phyloP scores from a whole-genome alignment of 345 rosid genomes.

The Raphanus sativus region DNA sequence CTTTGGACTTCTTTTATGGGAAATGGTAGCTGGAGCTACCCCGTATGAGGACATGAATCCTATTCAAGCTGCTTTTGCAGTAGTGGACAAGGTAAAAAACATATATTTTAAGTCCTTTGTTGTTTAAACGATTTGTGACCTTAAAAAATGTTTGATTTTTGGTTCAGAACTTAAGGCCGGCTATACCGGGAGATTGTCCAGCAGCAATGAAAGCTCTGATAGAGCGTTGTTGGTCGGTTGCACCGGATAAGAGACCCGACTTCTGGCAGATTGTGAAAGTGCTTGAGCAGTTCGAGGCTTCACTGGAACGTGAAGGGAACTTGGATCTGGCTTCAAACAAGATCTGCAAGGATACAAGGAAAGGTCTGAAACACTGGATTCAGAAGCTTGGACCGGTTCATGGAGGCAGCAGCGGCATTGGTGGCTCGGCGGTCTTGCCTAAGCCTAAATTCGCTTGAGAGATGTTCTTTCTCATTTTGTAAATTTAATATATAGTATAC shows the following conservation, averaged over 20 bases:
- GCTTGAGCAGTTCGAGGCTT: conserved; percentile 70
- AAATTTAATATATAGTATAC: conserved; percentile 29
- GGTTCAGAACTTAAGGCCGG: conserved; percentile 77
- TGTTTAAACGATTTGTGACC: too few species aligned
- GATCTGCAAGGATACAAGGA: conserved; percentile 70
- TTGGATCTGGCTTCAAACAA: conserved; percentile 50
- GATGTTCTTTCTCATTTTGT: conserved; percentile 37
- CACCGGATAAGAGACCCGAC: conserved; percentile 90
- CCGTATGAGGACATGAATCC: conserved; percentile 99
- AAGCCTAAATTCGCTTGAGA: conserved; percentile 44
- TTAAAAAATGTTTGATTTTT: conserved; percentile 9
- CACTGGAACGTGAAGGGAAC: conserved; percentile 65
- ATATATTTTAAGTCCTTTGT: too few species aligned
- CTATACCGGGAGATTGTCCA: conserved; percentile 65
- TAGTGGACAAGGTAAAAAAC: conserved; percentile 74
- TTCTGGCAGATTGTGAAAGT: conserved; percentile 96
- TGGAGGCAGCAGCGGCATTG: conserved; percentile 51
- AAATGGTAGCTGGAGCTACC: conserved; percentile 86
- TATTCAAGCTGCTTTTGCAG: conserved; percentile 99
- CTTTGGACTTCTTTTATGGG: conserved; percentile 96
- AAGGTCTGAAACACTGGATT: conserved; percentile 79
- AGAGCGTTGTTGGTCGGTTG: conserved; percentile 90
- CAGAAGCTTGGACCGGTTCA: conserved; percentile 73
- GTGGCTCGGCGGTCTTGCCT: conserved; percentile 57
- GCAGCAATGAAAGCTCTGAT: conserved; percentile 77